Evolutionary conservation across 2,329 filamentous ascomycete species (phyloP), one percentile per base, ranked within the genome.

Genomic region (Fusarium kyushuense): DNA sequence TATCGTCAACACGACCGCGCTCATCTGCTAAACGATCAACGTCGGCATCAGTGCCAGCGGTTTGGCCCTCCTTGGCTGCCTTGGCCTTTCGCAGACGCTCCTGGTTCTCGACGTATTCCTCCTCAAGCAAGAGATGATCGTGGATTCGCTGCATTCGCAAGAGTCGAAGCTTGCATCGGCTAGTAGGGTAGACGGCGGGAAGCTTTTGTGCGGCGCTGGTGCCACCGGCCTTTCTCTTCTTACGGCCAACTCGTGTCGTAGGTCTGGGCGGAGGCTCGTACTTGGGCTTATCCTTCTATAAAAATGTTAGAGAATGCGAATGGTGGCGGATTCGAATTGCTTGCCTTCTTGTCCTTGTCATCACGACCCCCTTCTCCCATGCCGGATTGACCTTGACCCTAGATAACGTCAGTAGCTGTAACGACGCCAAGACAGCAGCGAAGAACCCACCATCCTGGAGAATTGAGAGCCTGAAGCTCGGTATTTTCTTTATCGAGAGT

Each of bases 81-180:
- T 97, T 97, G 68, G 94, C 91, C 81, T 97, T 97, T 75, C 96
- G 90, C 75, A 97, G 85, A 45, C 93, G 92, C 82, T 99, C 96
- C 82, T 99, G 96, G 80, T 99, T 99, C 85, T 98, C 95, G 66
- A 99, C 96, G 72, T 97, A 99, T 82, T 99, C 96, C 79, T 99
- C 96, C 80, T 99, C 96, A 30, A 99, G 89, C 66, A 99, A 85
- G 64, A 99, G 86, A 77, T 99, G 96, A 79, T 99, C 96, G 84
- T 99, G 96, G 75, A 98, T 94, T 76, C 96, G 91, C 84, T 99
- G 96, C 96, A 99, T 97, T 75, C 96, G 93, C 63, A 99, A 88
- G 69, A 98, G 93, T 74, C 95, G 90, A 73, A 99, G 88, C 85
- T 99, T 99, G 88, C 96, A 99, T 85, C 96, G 90, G 74, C 95